Percentiles rank a stretch among this genome's conserved stretches.
These are phyloP conservation scores for Phyllosticta citribraziliensis DNA, from an alignment of 2,329 filamentous ascomycete species.

Conservation along the genomic window DNA sequence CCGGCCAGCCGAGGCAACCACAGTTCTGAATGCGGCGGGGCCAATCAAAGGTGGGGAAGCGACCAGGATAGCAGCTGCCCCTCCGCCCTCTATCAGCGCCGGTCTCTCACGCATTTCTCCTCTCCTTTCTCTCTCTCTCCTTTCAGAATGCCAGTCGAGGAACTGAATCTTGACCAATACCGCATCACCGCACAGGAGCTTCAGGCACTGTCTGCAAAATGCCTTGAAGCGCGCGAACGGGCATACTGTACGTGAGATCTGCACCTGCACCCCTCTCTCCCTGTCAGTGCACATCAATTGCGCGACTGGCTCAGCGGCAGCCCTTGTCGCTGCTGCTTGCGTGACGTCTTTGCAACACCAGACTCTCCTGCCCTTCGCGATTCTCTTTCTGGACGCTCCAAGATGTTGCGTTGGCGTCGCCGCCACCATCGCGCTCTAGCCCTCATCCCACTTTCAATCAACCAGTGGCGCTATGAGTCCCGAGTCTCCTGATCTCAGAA, in stretches of 20 bases:
- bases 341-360: neutral
- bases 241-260: slow-evolving; percentile 62
- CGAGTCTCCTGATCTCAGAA: neutral
- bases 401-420: neutral
- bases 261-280: neutral
- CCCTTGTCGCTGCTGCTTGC: neutral
- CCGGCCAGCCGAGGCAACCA: neutral
- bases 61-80: neutral
- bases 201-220: slow-evolving; percentile 49
- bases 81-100: neutral
- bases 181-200: slow-evolving; percentile 56
- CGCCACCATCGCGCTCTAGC: neutral
- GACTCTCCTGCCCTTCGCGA: too few relatives aligned
- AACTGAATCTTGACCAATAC: slow-evolving; percentile 15
- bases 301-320: neutral
- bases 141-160: slow-evolving; percentile 3
- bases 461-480: neutral
- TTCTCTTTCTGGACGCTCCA: too few relatives aligned
- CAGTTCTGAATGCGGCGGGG: neutral
- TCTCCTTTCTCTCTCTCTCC: neutral
- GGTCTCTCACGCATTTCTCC: neutral
- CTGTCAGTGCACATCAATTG: neutral
- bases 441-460: neutral
- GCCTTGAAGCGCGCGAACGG: slow-evolving; percentile 60
- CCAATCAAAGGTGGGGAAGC: neutral